Evolutionary conservation across 352 stramenopile genomes (phyloP), one percentile per base, ranked within the genome.

Genomic region (Globisporangium abappressorium): DNA sequence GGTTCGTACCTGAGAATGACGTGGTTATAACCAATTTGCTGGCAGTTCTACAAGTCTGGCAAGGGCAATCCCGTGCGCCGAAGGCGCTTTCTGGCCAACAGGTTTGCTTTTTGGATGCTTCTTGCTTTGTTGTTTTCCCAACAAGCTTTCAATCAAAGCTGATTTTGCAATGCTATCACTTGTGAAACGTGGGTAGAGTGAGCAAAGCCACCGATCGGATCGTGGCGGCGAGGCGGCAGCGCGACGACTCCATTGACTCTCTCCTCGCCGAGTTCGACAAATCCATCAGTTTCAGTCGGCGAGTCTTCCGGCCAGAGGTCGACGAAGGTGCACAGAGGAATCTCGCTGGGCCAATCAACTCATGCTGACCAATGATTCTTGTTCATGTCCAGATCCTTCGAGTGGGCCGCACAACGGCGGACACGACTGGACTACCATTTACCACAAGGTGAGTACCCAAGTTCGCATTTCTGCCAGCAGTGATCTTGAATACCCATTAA

Each of bases 181-280:
- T 1, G 2, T 34, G 3, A 22, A 2, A 54, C 22, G 0, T 33
- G 12, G 12, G 12, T 41, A 93, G 85, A 76, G 76, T 95, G 38
- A 69, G 70, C 2, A 77, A 79, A 43, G 85, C 87, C 26, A 82
- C 82, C 0, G 73, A 89, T 60, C 77, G 81, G 28, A 68, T 94
- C 11, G 74, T 92, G 30, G 57, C 68, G 5, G 84, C 83, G 6
- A 90, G 93, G 75, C 70, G 71, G 15, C 77, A 79, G 24, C 76
- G 79, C 2, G 80, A 91, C 62, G 87, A 96, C 68, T 95, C 87
- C 9, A 89, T 96, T 65, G 89, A 96, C 66, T 78, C 76, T 5
- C 70, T 96, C n/a, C 75, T 96, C 2, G 78, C 71, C 0, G 83
- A 95, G 65, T 89, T 96, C 34, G 87, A 95, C 57, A 76, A 77